phyloP scores from a whole-genome alignment of 257 asterid species.

The Scutellaria galericulata region DNA sequence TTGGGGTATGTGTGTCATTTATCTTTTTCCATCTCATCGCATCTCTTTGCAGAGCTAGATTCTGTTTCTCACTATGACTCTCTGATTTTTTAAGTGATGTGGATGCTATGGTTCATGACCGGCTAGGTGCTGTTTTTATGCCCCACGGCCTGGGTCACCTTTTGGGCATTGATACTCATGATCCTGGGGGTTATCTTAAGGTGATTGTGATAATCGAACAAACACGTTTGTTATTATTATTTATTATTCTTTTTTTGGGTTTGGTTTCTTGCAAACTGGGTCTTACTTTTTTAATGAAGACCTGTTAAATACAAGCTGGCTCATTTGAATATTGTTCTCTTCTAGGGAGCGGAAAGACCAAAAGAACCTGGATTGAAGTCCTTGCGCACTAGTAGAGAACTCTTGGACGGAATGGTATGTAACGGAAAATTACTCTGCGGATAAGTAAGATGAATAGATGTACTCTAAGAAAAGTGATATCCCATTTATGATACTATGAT shows the following conservation, averaged over 20 bases:
- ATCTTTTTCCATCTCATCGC: slow-evolving; percentile 8
- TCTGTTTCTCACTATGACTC: slow-evolving; percentile 26
- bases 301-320: slow-evolving; percentile 1
- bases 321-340: slow-evolving; percentile 13
- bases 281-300: slow-evolving; percentile 13
- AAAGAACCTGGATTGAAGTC: slow-evolving; percentile 82
- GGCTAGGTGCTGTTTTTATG: slow-evolving; percentile 88
- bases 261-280: slow-evolving; percentile 12
- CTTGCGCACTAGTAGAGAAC: slow-evolving; percentile 87
- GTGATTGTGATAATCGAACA: slow-evolving; percentile 43
- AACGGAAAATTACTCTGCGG: slow-evolving; percentile 14
- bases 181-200: slow-evolving; percentile 93
- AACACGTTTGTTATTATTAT: not conserved
- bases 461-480: slow-evolving; percentile 2
- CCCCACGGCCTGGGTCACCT: slow-evolving; percentile 99
- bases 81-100: slow-evolving; percentile 60
- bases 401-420: slow-evolving; percentile 89
- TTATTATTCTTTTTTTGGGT: no score
- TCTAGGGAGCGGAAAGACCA: slow-evolving; percentile 88
- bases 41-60: slow-evolving; percentile 7
- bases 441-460: slow-evolving; percentile 4
- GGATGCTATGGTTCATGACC: slow-evolving; percentile 74
- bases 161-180: slow-evolving; percentile 96
- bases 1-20: slow-evolving; percentile 60
- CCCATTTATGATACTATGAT: not conserved